Percentiles rank a stretch among this genome's conserved stretches.
Conservation (phyloP, 441 rosid genomes). For the Viola pubescens region DNA sequence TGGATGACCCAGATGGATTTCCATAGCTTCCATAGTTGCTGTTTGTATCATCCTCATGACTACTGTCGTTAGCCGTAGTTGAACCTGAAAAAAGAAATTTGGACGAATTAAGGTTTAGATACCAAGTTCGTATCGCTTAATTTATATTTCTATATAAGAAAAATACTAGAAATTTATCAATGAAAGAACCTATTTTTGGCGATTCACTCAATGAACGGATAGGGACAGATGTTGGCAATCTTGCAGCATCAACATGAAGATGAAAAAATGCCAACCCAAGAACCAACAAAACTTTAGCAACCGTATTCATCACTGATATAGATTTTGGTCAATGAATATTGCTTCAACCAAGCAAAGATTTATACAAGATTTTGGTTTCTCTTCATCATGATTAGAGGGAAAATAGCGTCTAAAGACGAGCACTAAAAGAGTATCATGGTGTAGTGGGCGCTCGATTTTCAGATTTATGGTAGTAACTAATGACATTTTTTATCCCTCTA, state of each 20-base stretch:
- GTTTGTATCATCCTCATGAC: slow-evolving; percentile 17
- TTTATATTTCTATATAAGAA: too few species aligned
- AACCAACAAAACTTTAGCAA: slow-evolving; percentile 10
- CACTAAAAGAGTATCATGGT: slow-evolving; percentile 4
- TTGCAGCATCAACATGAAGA: slow-evolving; percentile 19
- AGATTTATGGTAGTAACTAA: too few species aligned
- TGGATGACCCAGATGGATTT: slow-evolving; percentile 25
- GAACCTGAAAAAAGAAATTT: too few species aligned
- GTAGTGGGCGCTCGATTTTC: neutral
- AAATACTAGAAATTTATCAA: too few species aligned
- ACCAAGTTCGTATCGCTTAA: too few species aligned
- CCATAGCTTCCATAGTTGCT: slow-evolving; percentile 18
- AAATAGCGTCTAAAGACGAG: neutral
- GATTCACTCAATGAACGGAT: too few species aligned
- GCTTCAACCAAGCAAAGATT: slow-evolving; percentile 14
- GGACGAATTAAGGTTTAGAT: too few species aligned
- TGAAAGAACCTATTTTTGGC: too few species aligned
- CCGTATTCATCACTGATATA: slow-evolving; percentile 21
- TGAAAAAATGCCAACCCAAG: slow-evolving; percentile 17
- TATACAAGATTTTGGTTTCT: slow-evolving; percentile 5
- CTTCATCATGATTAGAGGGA: slow-evolving; percentile 23
- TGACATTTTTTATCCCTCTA: too few species aligned
- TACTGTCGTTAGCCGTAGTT: neutral
- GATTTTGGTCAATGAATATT: slow-evolving; percentile 4
- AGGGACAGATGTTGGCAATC: neutral